Evolutionary conservation across 2,329 filamentous ascomycete species (phyloP), one percentile per base, ranked within the genome.

Genomic region (Akanthomyces muscarius): DNA sequence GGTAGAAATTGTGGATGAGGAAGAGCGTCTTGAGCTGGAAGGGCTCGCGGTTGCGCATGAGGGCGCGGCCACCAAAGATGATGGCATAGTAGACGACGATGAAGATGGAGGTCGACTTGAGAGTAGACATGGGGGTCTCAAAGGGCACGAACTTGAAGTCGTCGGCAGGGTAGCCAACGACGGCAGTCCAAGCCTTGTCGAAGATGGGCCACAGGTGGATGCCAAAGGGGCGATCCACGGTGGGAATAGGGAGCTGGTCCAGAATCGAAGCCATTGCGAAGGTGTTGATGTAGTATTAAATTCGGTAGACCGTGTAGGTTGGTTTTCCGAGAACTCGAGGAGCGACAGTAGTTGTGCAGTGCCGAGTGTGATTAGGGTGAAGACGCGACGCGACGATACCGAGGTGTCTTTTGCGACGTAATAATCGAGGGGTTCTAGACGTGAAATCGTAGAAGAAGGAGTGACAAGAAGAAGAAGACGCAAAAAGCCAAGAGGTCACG

Each of bases 1-100:
- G 82, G 81, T 93, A 88, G 72, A 98, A 89, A 84, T 99, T 99
- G 86, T 99, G 94, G 74, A 97, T 85, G 80, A 97, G 90, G 84
- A 98, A 98, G 64, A 95, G 81, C 18, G 84, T 81, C 82, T 91
- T 95, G 73, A 98, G 86, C 84, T 96, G 91, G 81, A 95, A 89
- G 25, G 94, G 84, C 74, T 89, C 83, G 67, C 91, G 86, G 72
- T 90, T 89, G 79, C 91, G 91, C 95, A 99, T 98, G 71, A 92
- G 75, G 78, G 96, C 91, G 68, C 94, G 86, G 65, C 94, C 95
- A 67, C 93, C 93, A 69, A 98, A 96, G 72, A 98, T 95, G 79
- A 97, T 82, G 69, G 90, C 80, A 78, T 98, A 98, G 88, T 98
- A 99, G 75, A 90, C 80, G 73, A 92, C 80, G 70, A 97, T 88